phyloP scores from a whole-genome alignment of 2,329 filamentous ascomycete genomes.

The Ophioceras dolichostomum region DNA sequence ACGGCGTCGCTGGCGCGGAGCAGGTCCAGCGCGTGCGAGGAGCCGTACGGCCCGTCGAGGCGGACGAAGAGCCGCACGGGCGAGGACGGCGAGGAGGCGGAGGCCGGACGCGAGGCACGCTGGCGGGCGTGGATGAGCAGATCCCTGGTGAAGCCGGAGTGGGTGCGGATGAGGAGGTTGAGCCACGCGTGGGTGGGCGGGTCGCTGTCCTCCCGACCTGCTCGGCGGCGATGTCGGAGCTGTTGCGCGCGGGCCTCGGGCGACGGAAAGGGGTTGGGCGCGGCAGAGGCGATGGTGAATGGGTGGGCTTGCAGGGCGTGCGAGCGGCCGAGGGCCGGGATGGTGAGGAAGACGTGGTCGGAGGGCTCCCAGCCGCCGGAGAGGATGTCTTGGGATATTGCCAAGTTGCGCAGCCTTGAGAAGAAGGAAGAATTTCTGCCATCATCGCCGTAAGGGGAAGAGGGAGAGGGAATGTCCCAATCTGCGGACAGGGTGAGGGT shows the following conservation, averaged over 20 bases:
- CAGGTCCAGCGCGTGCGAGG: conserved; percentile 38
- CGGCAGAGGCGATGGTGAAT: conserved; percentile 53
- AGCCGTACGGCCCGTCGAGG: conserved; percentile 56
- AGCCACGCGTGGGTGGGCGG: conserved; percentile 33
- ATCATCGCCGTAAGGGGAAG: background rate
- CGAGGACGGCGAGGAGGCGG: conserved; percentile 2
- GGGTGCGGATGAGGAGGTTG: conserved; percentile 45
- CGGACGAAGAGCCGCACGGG: conserved; percentile 31
- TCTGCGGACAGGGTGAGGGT: conserved; percentile 34
- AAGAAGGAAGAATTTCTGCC: conserved; percentile 2
- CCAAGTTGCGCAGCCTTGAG: no score
- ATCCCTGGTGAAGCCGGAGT: conserved; percentile 44
- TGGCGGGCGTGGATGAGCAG: conserved; percentile 36
- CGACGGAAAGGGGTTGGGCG: conserved; percentile 19
- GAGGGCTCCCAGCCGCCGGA: conserved; percentile 46
- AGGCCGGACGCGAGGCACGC: background rate
- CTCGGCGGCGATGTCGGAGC: background rate
- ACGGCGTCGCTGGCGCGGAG: conserved; percentile 34
- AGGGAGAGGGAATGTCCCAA: conserved; percentile 18
- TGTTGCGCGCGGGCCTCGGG: background rate
- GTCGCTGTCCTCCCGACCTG: background rate
- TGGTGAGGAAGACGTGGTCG: conserved; percentile 51
- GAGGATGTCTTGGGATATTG: no score
- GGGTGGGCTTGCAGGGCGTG: conserved; percentile 50
- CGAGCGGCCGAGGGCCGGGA: conserved; percentile 38